phyloP scores from a whole-genome alignment of 129 eudicot genomes.

The sunflower (Helianthus annuus) region HanXRQr2.0-SUNRISE NC_035440.2:36728123-36728622 shows the following conservation, averaged over 20 bases:
- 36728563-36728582: neutral
- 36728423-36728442: conserved; percentile 79
- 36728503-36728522: conserved; percentile 95
- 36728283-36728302: conserved; percentile 79
- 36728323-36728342: conserved; percentile 83
- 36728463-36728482: conserved; percentile 73
- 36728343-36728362: conserved; percentile 29
- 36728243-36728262: conserved; percentile 81
- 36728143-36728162: conserved; percentile 75
- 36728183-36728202: conserved; percentile 83
- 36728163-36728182: conserved; percentile 56
- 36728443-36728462: conserved; percentile 54
- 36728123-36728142: neutral
- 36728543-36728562: neutral
- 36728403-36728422: conserved; percentile 47
- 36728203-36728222: conserved; percentile 70
- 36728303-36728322: conserved; percentile 59
- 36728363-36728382: too few relatives aligned
- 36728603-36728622: neutral
- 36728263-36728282: conserved; percentile 77
- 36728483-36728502: conserved; percentile 93
- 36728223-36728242: conserved; percentile 83
- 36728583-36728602: conserved; percentile 5
- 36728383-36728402: neutral
- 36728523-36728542: conserved; percentile 99